Percentiles rank a stretch among this genome's conserved stretches.
phyloP scores from a whole-genome alignment of 2,329 filamentous ascomycete genomes.

The Trichoderma brevicompactum region DNA sequence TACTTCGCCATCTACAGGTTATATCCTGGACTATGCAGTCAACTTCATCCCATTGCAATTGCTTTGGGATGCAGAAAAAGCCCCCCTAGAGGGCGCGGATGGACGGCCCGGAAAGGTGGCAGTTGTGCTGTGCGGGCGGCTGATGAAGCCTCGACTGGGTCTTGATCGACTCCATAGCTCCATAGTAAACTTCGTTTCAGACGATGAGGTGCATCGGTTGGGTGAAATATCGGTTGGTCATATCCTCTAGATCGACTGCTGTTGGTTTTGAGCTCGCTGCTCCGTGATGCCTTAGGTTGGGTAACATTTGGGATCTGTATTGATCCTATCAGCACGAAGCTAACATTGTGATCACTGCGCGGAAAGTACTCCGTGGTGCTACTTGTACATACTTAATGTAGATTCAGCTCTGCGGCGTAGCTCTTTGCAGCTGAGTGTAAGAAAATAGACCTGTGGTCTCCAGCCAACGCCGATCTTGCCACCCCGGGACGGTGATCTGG shows the following conservation, averaged over 20 bases:
- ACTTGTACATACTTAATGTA: background rate
- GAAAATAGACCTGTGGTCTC: background rate
- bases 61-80: constrained; percentile 1
- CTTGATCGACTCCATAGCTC: background rate
- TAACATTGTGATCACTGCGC: background rate
- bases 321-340: no score
- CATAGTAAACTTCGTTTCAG: background rate
- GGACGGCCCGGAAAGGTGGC: constrained; percentile 25
- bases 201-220: background rate
- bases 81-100: constrained; percentile 7
- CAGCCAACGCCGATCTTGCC: constrained; percentile 8
- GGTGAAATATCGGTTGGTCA: background rate
- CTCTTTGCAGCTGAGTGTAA: background rate
- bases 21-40: background rate
- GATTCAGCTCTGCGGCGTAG: background rate
- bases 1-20: background rate
- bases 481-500: constrained; percentile 6
- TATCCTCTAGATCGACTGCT: background rate
- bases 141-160: background rate
- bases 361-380: background rate
- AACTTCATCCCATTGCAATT: background rate
- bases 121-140: background rate
- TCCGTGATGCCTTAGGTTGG: background rate
- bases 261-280: background rate
- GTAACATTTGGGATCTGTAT: background rate